A percentile compares a stretch with the other conserved stretches of the same genome.
These are phyloP conservation scores for Beauveria rudraprayagi DNA, from an alignment of 2,329 filamentous ascomycete genomes.

Conservation along the genomic window DNA sequence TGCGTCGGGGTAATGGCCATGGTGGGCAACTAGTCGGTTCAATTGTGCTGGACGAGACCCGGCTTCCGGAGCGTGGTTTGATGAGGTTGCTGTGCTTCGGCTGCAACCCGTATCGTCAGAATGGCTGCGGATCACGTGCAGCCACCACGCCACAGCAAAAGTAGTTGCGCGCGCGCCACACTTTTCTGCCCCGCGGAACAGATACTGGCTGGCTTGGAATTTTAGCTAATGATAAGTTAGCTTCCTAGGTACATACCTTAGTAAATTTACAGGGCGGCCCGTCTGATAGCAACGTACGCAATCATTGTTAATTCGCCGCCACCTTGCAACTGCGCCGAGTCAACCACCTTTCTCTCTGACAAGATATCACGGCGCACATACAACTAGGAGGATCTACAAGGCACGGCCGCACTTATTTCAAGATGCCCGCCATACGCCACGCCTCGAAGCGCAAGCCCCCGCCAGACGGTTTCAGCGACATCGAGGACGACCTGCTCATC, in stretches of 20 bases:
- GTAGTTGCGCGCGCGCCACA: not conserved
- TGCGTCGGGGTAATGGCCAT: constrained; percentile 92
- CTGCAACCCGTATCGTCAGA: constrained; percentile 5
- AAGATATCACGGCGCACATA: not conserved
- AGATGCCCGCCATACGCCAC: constrained; percentile 71
- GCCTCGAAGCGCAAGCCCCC: constrained; percentile 72
- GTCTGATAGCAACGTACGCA: not conserved
- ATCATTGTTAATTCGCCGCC: not conserved
- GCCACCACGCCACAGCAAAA: not conserved
- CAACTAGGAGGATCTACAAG: not conserved
- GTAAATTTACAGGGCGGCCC: not conserved
- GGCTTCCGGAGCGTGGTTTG: constrained; percentile 7
- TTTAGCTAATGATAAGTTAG: not conserved
- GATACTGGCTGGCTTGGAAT: too few relatives aligned
- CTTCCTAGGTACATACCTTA: too few relatives aligned
- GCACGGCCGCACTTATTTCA: constrained; percentile 8
- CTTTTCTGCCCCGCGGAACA: constrained; percentile 4
- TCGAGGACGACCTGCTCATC: constrained; percentile 77
- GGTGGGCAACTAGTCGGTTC: constrained; percentile 35
- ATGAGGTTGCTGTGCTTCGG: constrained; percentile 10
- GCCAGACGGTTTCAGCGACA: constrained; percentile 78
- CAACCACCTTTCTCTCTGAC: not conserved
- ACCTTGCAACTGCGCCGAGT: not conserved
- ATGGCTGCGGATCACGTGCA: constrained; percentile 7
- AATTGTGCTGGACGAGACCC: constrained; percentile 5